Evolutionary conservation across 768 basidiomycete species (phyloP).

Genomic region (Russula sp.): DNA sequence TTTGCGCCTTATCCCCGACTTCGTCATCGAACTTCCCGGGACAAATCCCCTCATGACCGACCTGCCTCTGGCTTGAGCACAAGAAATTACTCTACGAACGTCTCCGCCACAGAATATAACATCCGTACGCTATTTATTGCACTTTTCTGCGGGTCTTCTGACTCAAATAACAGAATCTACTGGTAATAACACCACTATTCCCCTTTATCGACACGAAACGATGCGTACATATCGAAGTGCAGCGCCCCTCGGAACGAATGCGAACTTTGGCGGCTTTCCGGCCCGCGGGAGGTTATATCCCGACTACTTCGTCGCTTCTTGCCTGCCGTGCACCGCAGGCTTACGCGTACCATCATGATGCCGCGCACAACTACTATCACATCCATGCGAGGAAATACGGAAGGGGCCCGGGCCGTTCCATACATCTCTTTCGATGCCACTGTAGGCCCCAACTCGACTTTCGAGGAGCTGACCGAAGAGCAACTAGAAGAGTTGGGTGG

Average conservation of each 20-base stretch:
- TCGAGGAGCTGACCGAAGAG: slow-evolving; percentile 66
- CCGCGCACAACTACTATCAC: slow-evolving; percentile 64
- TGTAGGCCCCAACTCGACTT: slow-evolving; percentile 80
- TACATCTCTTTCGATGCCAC: slow-evolving; percentile 85
- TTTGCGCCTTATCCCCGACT: slow-evolving; percentile 44
- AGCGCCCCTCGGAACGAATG: slow-evolving; percentile 38
- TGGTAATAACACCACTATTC: slow-evolving; percentile 24
- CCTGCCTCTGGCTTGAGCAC: slow-evolving; percentile 9
- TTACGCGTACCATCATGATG: slow-evolving; percentile 73
- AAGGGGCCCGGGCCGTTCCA: slow-evolving; percentile 54
- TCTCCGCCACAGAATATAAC: slow-evolving; percentile 9
- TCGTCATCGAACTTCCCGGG: slow-evolving; percentile 32
- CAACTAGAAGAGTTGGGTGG: slow-evolving; percentile 92
- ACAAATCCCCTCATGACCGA: slow-evolving; percentile 11
- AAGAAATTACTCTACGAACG: background rate
- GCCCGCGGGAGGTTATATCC: slow-evolving; percentile 56
- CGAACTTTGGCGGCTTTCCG: slow-evolving; percentile 71
- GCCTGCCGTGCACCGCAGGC: slow-evolving; percentile 54
- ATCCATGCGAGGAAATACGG: slow-evolving; percentile 41
- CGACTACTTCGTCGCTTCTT: slow-evolving; percentile 54
- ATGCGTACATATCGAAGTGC: slow-evolving; percentile 28
- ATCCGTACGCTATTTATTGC: slow-evolving; percentile 24
- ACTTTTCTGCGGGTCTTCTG: background rate
- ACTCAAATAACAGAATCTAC: slow-evolving; percentile 11
- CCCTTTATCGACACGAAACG: slow-evolving; percentile 29